phyloP scores from a whole-genome alignment of 1,284 basidiomycete species.

The Leccinum subrobustum region DNA sequence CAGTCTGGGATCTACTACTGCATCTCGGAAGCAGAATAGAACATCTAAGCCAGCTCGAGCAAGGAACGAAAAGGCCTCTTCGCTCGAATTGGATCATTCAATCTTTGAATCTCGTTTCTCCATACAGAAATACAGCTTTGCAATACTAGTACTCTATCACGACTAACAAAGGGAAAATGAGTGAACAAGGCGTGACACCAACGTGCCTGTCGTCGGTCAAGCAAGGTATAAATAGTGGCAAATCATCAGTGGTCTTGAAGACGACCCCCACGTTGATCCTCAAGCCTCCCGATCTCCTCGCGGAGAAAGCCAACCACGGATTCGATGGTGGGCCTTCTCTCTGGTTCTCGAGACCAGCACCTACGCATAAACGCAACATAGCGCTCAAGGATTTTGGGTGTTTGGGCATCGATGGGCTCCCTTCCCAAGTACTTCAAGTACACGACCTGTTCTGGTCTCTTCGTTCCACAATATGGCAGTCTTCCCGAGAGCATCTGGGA shows the following conservation, averaged over 20 bases:
- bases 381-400: conserved; percentile 5
- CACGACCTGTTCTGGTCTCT: conserved; percentile 13
- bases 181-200: too few relatives aligned
- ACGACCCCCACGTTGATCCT: background rate
- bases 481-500: conserved; percentile 9
- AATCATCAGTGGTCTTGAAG: background rate
- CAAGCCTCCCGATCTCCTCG: background rate
- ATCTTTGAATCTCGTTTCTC: too few relatives aligned
- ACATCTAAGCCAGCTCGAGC: too few relatives aligned
- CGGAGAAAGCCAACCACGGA: conserved; percentile 6
- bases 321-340: conserved; percentile 14
- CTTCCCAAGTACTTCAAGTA: conserved; percentile 15
- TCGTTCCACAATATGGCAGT: conserved; percentile 13
- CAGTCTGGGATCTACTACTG: too few relatives aligned
- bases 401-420: conserved; percentile 13
- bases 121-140: too few relatives aligned
- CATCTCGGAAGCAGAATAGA: too few relatives aligned
- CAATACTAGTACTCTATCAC: too few relatives aligned
- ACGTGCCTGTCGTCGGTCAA: too few relatives aligned
- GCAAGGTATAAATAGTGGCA: background rate
- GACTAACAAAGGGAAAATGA: too few relatives aligned
- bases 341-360: conserved; percentile 13
- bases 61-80: too few relatives aligned
- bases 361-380: conserved; percentile 8
- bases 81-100: too few relatives aligned